Base-by-base conservation (phyloP, 2,329 filamentous ascomycete genomes). In the Epicoccum nigrum region DNA sequence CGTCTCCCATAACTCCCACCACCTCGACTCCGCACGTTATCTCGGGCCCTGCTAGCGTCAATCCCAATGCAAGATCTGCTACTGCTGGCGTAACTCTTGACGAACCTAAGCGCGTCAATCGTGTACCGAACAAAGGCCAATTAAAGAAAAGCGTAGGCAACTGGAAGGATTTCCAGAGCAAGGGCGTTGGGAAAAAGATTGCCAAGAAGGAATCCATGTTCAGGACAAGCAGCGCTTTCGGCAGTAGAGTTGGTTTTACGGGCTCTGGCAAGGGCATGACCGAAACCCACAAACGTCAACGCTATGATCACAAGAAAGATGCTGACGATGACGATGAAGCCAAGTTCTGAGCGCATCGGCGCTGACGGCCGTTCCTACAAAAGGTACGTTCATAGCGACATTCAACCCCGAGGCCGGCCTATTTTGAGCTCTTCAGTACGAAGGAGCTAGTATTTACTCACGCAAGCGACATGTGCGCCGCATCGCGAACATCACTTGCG, bases 191-290 rank as follows among this genome's bases (percentile, higher is more conserved):
- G 52, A 86, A 85, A 68, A 72, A 78, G 53, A 76, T 79, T n/a
- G 92, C 90, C 69, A 93, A 93, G 78, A 96, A 96, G 76, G 90
- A 96, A 40, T 96, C 91, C 80, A 97, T 97, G 92, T 97, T 97
- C 73, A 86, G 92, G 38, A 97, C 92, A 2, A 91, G 92, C 0
- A 92, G 96, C 25, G 87, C 90, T 55, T 83, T 94, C 19, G 84
- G 90, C 66, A 92, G 89, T 51, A 85, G 92, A 88, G 94, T 99
- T 68, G 94, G 94, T 27, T 97, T 99, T 69, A 96, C 91, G 7
- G 94, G 94, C 56, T 97, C 92, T 46, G 94, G 94, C 53, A 91
- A 96, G 75, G 83, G 88, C 60, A 97, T 97, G 94, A 89, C 92
- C 64, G 97, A 96, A 75, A 94, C 97, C 70, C 85, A 86, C 39